Percentiles rank a stretch among this genome's conserved stretches.
Conservation (phyloP, 2,329 filamentous ascomycete species). For the Cryphonectria naterciae region DNA sequence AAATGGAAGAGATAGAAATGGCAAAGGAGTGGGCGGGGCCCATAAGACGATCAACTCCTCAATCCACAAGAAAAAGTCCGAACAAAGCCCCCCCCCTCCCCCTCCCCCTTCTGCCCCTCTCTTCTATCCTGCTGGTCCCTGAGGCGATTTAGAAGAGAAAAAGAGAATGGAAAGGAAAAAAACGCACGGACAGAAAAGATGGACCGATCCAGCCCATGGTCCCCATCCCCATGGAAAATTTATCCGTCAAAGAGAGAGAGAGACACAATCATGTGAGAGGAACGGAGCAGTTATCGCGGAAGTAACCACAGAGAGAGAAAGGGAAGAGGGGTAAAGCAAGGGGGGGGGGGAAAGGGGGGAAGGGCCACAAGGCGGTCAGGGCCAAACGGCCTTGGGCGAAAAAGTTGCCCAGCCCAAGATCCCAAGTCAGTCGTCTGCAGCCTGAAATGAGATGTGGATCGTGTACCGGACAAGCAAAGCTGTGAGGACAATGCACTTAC, state of each 20-base stretch:
- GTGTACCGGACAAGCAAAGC: background rate
- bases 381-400: background rate
- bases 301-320: background rate
- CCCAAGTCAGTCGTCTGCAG: background rate
- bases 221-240: background rate
- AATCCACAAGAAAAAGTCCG: background rate
- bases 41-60: background rate
- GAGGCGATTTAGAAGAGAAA: too few relatives aligned
- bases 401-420: too few relatives aligned
- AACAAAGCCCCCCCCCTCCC: background rate
- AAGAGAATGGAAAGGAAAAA: background rate
- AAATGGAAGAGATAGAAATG: too few relatives aligned
- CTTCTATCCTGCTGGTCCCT: too few relatives aligned
- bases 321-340: background rate
- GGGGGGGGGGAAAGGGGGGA: background rate
- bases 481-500: background rate
- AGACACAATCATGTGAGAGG: background rate
- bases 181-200: background rate
- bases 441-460: slow-evolving; percentile 12
- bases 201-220: background rate
- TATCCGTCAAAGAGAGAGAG: background rate
- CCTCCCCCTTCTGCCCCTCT: background rate
- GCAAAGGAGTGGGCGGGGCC: too few relatives aligned
- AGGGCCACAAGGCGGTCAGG: slow-evolving; percentile 11
- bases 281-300: background rate